A percentile compares a stretch with the other conserved stretches of the same genome.
phyloP scores from a whole-genome alignment of 345 rosid species.

The Cardamine chenopodiifolia region DNA sequence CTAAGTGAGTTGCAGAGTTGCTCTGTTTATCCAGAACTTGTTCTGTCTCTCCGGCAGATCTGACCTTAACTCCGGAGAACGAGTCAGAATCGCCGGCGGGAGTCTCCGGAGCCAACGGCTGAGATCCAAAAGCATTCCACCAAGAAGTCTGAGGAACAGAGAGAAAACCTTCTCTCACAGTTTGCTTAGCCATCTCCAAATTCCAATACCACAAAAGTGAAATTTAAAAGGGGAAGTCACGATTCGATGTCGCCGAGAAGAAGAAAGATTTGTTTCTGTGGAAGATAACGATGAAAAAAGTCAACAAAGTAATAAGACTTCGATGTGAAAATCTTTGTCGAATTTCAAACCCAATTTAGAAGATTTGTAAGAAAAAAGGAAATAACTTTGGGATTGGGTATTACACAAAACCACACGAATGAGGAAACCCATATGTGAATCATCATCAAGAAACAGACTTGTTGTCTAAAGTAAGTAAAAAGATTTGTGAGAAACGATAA shows the following conservation, averaged over 20 bases:
- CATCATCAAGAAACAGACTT: constrained; percentile 43
- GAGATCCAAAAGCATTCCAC: constrained; percentile 69
- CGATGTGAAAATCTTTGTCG: constrained; percentile 20
- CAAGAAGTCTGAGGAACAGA: constrained; percentile 59
- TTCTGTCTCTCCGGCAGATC: constrained; percentile 48
- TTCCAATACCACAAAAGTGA: constrained; percentile 8
- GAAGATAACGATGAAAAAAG: constrained; percentile 29
- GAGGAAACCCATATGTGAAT: constrained; percentile 39
- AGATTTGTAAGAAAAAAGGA: constrained; percentile 2
- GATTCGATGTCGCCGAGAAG: constrained; percentile 4
- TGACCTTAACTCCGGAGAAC: constrained; percentile 45
- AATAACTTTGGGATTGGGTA: constrained; percentile 39
- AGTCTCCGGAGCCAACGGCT: constrained; percentile 50
- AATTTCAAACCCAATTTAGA: constrained; percentile 10
- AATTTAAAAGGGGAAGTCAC: not conserved
- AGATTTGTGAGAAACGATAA: constrained; percentile 20
- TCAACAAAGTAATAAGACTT: constrained; percentile 31
- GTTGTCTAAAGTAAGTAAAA: constrained; percentile 30
- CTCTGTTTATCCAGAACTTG: constrained; percentile 50
- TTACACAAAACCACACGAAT: constrained; percentile 36
- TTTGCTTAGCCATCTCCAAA: constrained; percentile 73
- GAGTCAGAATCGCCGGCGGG: constrained; percentile 54
- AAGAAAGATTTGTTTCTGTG: constrained; percentile 44
- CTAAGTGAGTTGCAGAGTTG: constrained; percentile 51
- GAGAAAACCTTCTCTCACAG: constrained; percentile 65